phyloP scores from a whole-genome alignment of 345 rosid genomes.

The Hirschfeldia incana region DNA sequence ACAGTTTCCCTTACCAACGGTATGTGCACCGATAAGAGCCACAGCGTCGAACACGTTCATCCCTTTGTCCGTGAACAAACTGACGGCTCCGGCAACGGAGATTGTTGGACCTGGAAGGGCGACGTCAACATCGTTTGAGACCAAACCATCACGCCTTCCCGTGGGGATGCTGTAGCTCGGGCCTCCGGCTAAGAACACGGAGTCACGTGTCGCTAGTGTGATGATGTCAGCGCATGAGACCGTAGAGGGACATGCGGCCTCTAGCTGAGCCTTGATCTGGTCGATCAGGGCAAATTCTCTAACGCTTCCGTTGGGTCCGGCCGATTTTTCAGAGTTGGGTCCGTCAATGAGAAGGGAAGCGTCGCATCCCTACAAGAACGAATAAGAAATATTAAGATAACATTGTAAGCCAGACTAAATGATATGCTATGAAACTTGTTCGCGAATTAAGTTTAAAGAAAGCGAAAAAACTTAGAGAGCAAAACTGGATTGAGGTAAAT shows the following conservation, averaged over 20 bases:
- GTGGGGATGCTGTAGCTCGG: slow-evolving; percentile 54
- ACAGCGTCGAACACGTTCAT: slow-evolving; percentile 47
- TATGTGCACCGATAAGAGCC: slow-evolving; percentile 66
- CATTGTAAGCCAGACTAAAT: not conserved
- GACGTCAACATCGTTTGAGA: slow-evolving; percentile 46
- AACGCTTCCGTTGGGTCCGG: slow-evolving; percentile 67
- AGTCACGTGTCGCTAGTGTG: slow-evolving; percentile 40
- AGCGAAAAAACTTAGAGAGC: too few relatives aligned
- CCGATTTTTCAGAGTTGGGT: slow-evolving; percentile 60
- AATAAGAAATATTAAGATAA: not conserved
- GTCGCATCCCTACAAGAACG: slow-evolving; percentile 62
- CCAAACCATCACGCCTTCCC: slow-evolving; percentile 63
- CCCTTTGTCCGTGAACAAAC: slow-evolving; percentile 42
- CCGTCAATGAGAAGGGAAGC: slow-evolving; percentile 70
- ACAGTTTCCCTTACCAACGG: slow-evolving; percentile 60
- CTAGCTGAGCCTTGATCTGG: slow-evolving; percentile 54
- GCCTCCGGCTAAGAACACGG: slow-evolving; percentile 38
- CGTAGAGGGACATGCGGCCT: slow-evolving; percentile 52
- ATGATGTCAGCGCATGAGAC: slow-evolving; percentile 76
- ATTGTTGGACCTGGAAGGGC: slow-evolving; percentile 50
- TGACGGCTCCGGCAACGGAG: slow-evolving; percentile 49
- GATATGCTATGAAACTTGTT: not conserved
- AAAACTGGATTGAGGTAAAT: too few relatives aligned
- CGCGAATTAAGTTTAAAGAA: too few relatives aligned
- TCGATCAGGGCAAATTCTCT: slow-evolving; percentile 67